Percentiles rank a stretch among this genome's conserved stretches.
Evolutionary conservation across 257 asterid species (phyloP).

Genomic region (Capsicum baccatum): DNA sequence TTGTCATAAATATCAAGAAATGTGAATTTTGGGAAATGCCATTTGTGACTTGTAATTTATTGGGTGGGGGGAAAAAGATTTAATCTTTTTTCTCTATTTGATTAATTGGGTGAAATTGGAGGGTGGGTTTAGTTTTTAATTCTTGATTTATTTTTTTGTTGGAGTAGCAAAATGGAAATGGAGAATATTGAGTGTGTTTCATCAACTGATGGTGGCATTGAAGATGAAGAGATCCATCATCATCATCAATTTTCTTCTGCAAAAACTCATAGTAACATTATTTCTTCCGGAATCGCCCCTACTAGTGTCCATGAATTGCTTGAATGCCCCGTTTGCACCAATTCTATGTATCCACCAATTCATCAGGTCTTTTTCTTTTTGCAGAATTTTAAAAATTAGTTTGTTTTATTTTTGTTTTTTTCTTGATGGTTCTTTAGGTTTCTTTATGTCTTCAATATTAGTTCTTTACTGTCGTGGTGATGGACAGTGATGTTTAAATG

Average conservation of each 20-base stretch:
- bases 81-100: constrained; percentile 29
- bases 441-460: background rate
- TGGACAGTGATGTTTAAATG: constrained; percentile 15
- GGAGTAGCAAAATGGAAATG: constrained; percentile 51
- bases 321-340: constrained; percentile 92
- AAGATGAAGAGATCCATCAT: constrained; percentile 72
- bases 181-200: constrained; percentile 77
- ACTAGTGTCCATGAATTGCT: constrained; percentile 85
- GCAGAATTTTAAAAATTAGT: background rate
- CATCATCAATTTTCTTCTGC: constrained; percentile 51
- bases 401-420: background rate
- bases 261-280: constrained; percentile 45
- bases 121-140: background rate
- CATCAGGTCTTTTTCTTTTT: constrained; percentile 66
- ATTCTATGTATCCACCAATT: constrained; percentile 92
- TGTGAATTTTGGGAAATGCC: constrained; percentile 16
- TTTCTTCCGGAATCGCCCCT: constrained; percentile 60
- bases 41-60: constrained; percentile 23
- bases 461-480: constrained; percentile 2
- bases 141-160: background rate
- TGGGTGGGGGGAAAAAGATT: constrained; percentile 22
- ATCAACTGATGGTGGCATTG: constrained; percentile 62
- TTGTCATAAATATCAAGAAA: constrained; percentile 1
- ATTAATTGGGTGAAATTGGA: background rate
- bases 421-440: too few species aligned